Base-by-base conservation (phyloP, 2,329 filamentous ascomycete species). In the Calonectria henricotiae region DNA sequence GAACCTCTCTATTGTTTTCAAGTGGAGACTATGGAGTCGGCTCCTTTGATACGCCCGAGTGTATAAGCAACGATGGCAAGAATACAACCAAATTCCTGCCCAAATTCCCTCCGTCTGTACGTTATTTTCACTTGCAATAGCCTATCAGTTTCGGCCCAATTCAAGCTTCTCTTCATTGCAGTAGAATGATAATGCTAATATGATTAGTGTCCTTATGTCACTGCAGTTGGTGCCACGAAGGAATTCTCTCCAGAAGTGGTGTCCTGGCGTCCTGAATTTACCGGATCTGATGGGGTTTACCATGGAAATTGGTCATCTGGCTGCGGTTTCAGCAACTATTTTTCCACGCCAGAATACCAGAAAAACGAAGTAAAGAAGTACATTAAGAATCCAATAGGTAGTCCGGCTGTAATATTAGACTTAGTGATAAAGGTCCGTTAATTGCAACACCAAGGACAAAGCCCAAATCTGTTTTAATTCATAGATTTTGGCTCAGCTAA, bases 281-380 rank as follows among this genome's bases (percentile, higher is more conserved):
- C 51, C 13, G 51, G 51, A 17, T 15, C 51, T 1, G 51, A 58
- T 17, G 51, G 51, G 17, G 51, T 58, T 9, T 5, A 58, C 12
- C 51, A 58, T 23, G 51, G 51, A 12, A 58, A 58, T 32, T 58
- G 51, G 51, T 58, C 51, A 25, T 58, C 51, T 17, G 51, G 51
- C 5, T 39, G 51, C 5, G 51, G 51, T 3, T 58, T 58, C 20
- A 58, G 51, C 35, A 58, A 58, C 51, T 58, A 58, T 32, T 58
- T 58, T 13, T 58, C 51, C 20, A 25, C 23, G 11, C 51, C 51
- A 11, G n/a, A 25, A 2, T 58, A 58, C 20, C 51, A 58, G 11
- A 58, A 58, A 20, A 25, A 15, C 0, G 35, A 58, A 8, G 51
- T 58, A 0, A 39, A 25, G 1, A 15, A 5, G 20, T 58, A 58